Evolutionary conservation across 2,329 filamentous ascomycete species (phyloP), one percentile per base, ranked within the genome.

Genomic region (Rhexocercosporidium sp.): DNA sequence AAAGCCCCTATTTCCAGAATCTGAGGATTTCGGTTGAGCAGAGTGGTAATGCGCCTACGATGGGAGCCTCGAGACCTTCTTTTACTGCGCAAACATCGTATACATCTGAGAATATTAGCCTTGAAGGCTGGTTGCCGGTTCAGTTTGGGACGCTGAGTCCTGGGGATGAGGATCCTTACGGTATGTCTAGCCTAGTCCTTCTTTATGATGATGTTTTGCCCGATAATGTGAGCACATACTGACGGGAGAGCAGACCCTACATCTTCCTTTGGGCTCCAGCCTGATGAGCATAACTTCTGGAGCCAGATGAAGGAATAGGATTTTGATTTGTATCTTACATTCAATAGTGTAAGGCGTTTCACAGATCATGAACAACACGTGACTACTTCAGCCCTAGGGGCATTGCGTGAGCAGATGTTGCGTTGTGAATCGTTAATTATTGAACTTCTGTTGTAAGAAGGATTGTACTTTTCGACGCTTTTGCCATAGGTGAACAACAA

Each of bases 1-100:
- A 65, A 54, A 65, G 63, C 63, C 44, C 56, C 22, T 41, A 60
- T 61, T 20, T 59, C 37, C 51, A 49, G 29, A 64, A 59, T 59
- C 51, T 64, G 37, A 59, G 62, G 62, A 31, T 57, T 59, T 56
- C 51, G 51, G 51, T 56, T 37, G 51, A 56, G 39, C 39, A 61
- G 39, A 49, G 59, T 34, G 27, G 27, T 37, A 49, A 29, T 61
- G 59, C 39, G 18, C 59, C n/a, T 41, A 41, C 57, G n/a, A 41
- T 29, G 34, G 57, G 22, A 44, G 37, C 39, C 57, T 27, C 57
- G 20, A 41, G 41, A 60, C 34, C 57, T 29, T 60, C 51, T 56
- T 56, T 60, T 46, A 39, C 34, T 60, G 37, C 31, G 39, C 37
- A 41, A 61, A 31, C 37, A 61, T 61, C 59, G 41, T 49, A 46